Evolutionary conservation across 2,329 filamentous ascomycete species (phyloP), one percentile per base, ranked within the genome.

Genomic region (Monosporascus sp.): DNA sequence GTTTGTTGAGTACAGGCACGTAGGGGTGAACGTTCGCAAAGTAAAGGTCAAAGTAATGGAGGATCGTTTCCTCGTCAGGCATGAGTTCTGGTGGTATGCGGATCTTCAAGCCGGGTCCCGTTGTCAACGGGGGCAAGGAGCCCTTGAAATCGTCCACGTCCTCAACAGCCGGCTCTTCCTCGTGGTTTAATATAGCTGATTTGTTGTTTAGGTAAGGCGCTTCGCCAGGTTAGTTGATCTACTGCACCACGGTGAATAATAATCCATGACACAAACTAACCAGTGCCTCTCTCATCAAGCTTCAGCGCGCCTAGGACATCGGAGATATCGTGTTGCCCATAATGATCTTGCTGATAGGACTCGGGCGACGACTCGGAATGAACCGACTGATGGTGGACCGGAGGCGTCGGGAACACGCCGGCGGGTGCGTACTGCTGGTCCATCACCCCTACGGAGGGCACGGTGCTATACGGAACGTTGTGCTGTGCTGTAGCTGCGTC

Each of bases 11-110:
- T 3, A 97, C 91, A 0, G 93, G 93, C 2, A 95, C 86, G 62
- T 96, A 97, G 0, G 92, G 92, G 65, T 97, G 94, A 35, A 97
- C 88, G 61, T 97, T 86, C 37, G 80, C 77, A 70, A 97, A 97
- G 68, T 91, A 97, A 44, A 96, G 87, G 40, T 94, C 85, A 67
- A 97, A 96, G 67, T 94, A 96, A 37, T 88, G 82, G 65, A 91
- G 75, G 5, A 87, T 86, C 37, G 89, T 89, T 45, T 90, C 86
- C 35, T 97, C 91, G 31, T 87, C 82, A 1, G 93, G 93, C 91
- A 97, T 96, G 64, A 97, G 80, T 64, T 95, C 91, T 0, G 88
- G 89, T 0, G 93, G 94, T 57, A 97, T 96, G 37, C 91, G 84
- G 54, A 96, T 87, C 54, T 88, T 91, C 22, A 85, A 78, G 49